These are phyloP conservation scores for Pichia sp. DNA, from an alignment of 1,139 yeast species.

Conservation along the genomic window DNA sequence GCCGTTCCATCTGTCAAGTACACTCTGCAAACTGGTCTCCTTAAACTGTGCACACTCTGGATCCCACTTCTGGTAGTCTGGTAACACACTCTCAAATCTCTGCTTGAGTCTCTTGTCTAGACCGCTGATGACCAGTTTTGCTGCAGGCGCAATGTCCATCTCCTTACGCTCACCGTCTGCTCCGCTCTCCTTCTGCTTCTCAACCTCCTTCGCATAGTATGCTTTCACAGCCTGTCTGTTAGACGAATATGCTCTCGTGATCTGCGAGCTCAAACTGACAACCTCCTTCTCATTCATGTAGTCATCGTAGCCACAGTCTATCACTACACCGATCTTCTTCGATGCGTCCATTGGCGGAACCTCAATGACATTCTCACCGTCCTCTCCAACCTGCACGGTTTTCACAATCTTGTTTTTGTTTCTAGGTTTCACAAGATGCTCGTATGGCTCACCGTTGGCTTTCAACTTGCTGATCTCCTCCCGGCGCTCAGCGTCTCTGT, in stretches of 20 bases:
- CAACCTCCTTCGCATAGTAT: conserved; percentile 12
- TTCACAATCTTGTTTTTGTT: conserved; percentile 23
- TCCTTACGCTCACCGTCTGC: not conserved
- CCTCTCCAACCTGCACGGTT: conserved; percentile 22
- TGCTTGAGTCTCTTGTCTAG: conserved; percentile 61
- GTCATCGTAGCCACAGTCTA: conserved; percentile 91
- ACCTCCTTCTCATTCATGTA: conserved; percentile 80
- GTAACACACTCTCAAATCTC: conserved; percentile 63
- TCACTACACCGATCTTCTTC: conserved; percentile 51
- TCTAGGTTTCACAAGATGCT: conserved; percentile 29
- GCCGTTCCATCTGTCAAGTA: conserved; percentile 12
- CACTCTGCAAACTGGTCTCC: conserved; percentile 40
- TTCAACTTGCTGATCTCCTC: conserved; percentile 30
- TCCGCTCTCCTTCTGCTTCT: not conserved
- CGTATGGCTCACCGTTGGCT: conserved; percentile 27
- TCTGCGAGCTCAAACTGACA: conserved; percentile 71
- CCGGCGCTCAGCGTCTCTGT: conserved; percentile 36
- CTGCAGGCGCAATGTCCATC: conserved; percentile 36
- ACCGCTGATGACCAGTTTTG: conserved; percentile 58
- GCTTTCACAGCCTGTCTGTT: conserved; percentile 51
- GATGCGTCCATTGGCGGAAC: conserved; percentile 29
- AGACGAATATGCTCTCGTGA: conserved; percentile 76
- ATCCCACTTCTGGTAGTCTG: conserved; percentile 62
- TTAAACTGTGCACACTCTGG: conserved; percentile 46
- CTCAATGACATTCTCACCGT: conserved; percentile 24